Evolutionary conservation across 2,329 filamentous ascomycete genomes (phyloP).

Genomic region (Tothia fuscella): DNA sequence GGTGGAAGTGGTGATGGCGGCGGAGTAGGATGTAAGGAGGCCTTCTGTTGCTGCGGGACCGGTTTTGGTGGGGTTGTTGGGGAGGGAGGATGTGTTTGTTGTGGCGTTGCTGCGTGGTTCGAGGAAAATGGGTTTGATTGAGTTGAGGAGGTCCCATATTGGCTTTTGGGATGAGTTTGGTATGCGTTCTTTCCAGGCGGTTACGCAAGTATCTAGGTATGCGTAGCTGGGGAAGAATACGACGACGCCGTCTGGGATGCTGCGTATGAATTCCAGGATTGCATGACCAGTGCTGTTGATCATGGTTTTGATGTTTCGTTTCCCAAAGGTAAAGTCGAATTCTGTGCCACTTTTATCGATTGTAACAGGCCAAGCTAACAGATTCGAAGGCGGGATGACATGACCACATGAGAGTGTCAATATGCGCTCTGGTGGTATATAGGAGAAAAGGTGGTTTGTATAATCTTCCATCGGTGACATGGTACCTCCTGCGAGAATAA

Average conservation of each 20-base stretch:
- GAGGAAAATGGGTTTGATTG: constrained; percentile 42
- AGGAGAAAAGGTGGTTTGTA: constrained; percentile 71
- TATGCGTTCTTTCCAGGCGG: constrained; percentile 26
- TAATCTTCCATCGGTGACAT: constrained; percentile 98
- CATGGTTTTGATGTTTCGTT: constrained; percentile 55
- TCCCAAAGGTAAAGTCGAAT: constrained; percentile 84
- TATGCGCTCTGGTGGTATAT: constrained; percentile 50
- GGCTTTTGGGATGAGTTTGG: constrained; percentile 17
- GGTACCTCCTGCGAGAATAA: constrained; percentile 86
- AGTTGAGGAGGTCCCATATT: constrained; percentile 47
- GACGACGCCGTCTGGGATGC: constrained; percentile 80
- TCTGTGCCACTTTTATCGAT: constrained; percentile 35
- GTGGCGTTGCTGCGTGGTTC: constrained; percentile 20
- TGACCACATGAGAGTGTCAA: constrained; percentile 85
- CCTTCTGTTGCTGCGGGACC: constrained; percentile 46
- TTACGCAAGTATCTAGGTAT: constrained; percentile 63
- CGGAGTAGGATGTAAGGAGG: constrained; percentile 60
- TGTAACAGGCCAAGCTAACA: constrained; percentile 64
- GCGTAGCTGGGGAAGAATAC: constrained; percentile 94
- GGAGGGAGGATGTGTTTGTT: not conserved
- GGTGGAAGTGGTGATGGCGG: constrained; percentile 41
- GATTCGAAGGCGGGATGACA: constrained; percentile 72
- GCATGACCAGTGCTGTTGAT: constrained; percentile 63
- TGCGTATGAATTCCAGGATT: constrained; percentile 56
- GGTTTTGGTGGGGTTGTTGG: constrained; percentile 30